Base-by-base conservation (phyloP, 2,329 filamentous ascomycete species). In the Coleophoma cylindrospora region DNA sequence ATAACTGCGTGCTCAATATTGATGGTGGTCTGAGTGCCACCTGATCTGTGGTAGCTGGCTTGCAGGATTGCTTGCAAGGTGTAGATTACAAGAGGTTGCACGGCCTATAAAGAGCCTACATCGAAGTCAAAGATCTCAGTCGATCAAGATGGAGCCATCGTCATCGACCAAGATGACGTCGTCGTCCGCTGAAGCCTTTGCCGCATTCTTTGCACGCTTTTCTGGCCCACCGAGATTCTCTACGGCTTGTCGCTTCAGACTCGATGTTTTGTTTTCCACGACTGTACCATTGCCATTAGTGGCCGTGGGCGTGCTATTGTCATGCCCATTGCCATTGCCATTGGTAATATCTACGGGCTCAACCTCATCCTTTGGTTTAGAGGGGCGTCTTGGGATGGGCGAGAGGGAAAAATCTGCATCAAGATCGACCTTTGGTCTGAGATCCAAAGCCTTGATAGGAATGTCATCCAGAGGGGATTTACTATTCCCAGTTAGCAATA, bases 1-100 rank as follows among this genome's bases (percentile, higher is more conserved):
- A 92, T 66, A 95, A 95, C 57, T 94, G 89, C 66, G 77, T 91
- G 46, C 74, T 96, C 47, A 94, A 91, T 66, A 74, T 96, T 27
- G 91, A 95, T 67, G 91, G 91, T 14, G 91, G 91, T 1, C 67
- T 95, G 57, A 91, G 87, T 66, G 87, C 87, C 46, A 59, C 70
- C 47, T 87, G 65, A 75, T 9, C 11, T 38, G 13, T 38, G 6
- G 27, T 27, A 27, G 27, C 27, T 27, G 27, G 27, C 27, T 27
- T 10, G 27, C 27, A 27, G 22, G 8, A 27, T 8, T 27, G 22
- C 8, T 8, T 27, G 22, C 22, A 27, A 8, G 6, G 27, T 27
- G 27, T 27, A 27, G 4, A 27, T 27, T 27, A 27, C 27, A 27
- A 27, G 27, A 27, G 27, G 27, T 27, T 27, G 27, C 27, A 8